Evolutionary conservation across 129 eudicot species (phyloP).

Genomic region (Gnaphalium uliginosum): DNA sequence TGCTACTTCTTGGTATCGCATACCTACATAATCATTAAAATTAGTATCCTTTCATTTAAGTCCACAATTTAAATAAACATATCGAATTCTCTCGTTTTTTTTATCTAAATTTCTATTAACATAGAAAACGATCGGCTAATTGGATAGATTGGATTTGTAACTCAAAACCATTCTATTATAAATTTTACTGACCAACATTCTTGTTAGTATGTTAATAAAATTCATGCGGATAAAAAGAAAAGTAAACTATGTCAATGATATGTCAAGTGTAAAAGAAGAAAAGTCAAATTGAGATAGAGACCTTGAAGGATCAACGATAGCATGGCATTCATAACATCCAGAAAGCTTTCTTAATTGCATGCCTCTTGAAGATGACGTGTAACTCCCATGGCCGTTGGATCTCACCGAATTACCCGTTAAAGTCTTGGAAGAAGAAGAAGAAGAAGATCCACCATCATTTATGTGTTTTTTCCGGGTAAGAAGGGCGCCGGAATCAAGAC

Average conservation of each 20-base stretch:
- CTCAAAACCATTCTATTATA: no score
- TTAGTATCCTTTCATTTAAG: slow-evolving; percentile 32
- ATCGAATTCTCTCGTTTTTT: no score
- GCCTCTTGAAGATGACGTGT: slow-evolving; percentile 44
- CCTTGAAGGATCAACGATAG: slow-evolving; percentile 83
- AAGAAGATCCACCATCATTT: slow-evolving; percentile 28
- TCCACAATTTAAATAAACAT: neutral
- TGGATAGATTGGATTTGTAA: no score
- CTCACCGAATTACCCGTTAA: slow-evolving; percentile 43
- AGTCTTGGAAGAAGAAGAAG: slow-evolving; percentile 52
- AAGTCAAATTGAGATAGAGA: slow-evolving; percentile 1
- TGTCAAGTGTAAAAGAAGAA: neutral
- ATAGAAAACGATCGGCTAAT: no score
- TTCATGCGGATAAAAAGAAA: no score
- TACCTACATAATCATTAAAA: slow-evolving; percentile 39
- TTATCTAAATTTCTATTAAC: no score
- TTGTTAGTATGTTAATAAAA: no score
- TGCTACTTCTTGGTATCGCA: slow-evolving; percentile 64
- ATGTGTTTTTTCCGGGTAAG: slow-evolving; percentile 41
- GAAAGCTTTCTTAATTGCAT: slow-evolving; percentile 81
- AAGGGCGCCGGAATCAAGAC: slow-evolving; percentile 54
- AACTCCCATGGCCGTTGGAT: slow-evolving; percentile 43
- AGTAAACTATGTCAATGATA: neutral
- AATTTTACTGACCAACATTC: no score
- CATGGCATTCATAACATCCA: slow-evolving; percentile 88